These are phyloP conservation scores for Lobosporangium transversale DNA, from an alignment of 192 early-diverging fungal species.

Conservation along the genomic window DNA sequence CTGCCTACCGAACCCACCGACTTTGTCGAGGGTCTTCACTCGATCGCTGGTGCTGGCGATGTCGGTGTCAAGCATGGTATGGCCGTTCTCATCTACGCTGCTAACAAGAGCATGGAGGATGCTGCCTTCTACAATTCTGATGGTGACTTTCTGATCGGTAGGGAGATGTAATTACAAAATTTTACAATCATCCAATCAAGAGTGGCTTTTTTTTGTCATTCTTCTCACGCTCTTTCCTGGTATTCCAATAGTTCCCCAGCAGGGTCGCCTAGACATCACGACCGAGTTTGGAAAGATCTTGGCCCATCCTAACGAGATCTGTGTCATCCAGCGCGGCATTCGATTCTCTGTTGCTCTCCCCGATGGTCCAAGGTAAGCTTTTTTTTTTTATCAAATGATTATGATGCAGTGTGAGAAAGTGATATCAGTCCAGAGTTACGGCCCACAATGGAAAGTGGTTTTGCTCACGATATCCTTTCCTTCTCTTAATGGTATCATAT, in stretches of 20 bases:
- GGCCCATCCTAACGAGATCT: conserved; percentile 91
- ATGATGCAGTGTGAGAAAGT: too few relatives aligned
- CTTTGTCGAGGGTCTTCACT: conserved; percentile 88
- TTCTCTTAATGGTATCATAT: not conserved
- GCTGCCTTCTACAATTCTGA: conserved; percentile 90
- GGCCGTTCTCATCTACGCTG: conserved; percentile 85
- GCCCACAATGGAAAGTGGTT: too few relatives aligned
- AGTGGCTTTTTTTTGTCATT: too few relatives aligned
- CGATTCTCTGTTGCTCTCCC: conserved; percentile 82
- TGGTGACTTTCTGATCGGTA: conserved; percentile 92
- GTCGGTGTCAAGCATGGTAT: conserved; percentile 80
- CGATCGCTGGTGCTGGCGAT: conserved; percentile 88
- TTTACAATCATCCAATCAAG: too few relatives aligned
- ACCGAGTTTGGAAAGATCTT: conserved; percentile 91
- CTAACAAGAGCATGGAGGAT: conserved; percentile 80
- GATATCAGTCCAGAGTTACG: too few relatives aligned
- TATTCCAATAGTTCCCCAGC: conserved; percentile 91
- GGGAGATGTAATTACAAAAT: not conserved
- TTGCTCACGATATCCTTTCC: too few relatives aligned
- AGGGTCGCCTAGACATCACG: conserved; percentile 85
- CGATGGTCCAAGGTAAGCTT: conserved; percentile 73
- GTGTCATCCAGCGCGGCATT: conserved; percentile 93
- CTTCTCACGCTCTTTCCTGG: not conserved
- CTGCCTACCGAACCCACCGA: conserved; percentile 68
- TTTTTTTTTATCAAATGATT: too few relatives aligned